phyloP scores from a whole-genome alignment of 192 early-diverging fungal species.

The Linnemannia schmuckeri region DNA sequence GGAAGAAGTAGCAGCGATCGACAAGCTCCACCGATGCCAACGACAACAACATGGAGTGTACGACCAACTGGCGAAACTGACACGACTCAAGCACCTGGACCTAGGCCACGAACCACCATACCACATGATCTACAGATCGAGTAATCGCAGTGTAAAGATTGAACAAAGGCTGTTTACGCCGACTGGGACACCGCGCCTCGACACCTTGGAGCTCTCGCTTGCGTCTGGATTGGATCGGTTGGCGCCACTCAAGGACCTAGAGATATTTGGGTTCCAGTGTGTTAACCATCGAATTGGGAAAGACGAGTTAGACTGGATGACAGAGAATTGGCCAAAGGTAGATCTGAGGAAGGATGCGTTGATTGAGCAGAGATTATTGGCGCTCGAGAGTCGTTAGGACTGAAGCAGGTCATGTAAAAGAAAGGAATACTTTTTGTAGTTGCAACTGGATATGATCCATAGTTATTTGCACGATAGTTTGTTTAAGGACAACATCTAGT shows the following conservation, averaged over 20 bases:
- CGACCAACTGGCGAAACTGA: neutral
- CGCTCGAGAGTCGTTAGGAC: neutral
- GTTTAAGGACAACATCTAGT: no score
- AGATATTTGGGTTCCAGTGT: slow-evolving; percentile 11
- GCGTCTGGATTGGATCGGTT: neutral
- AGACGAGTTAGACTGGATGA: slow-evolving; percentile 11
- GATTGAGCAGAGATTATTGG: neutral
- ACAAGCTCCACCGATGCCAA: neutral
- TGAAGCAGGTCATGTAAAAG: neutral
- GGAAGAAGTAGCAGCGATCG: neutral
- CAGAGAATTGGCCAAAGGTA: slow-evolving; percentile 2
- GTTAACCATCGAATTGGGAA: neutral
- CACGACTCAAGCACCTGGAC: neutral
- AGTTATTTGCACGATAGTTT: no score
- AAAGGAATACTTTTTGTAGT: neutral
- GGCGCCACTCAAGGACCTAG: neutral
- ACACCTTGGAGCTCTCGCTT: slow-evolving; percentile 6
- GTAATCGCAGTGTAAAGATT: neutral
- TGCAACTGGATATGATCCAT: neutral
- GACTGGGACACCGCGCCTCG: neutral
- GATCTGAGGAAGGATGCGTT: neutral
- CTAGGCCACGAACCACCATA: neutral
- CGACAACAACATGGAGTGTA: neutral
- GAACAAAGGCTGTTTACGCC: neutral
- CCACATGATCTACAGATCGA: neutral